Conservation (phyloP, 2,329 filamentous ascomycete species). For the Colletotrichum karsti region DNA sequence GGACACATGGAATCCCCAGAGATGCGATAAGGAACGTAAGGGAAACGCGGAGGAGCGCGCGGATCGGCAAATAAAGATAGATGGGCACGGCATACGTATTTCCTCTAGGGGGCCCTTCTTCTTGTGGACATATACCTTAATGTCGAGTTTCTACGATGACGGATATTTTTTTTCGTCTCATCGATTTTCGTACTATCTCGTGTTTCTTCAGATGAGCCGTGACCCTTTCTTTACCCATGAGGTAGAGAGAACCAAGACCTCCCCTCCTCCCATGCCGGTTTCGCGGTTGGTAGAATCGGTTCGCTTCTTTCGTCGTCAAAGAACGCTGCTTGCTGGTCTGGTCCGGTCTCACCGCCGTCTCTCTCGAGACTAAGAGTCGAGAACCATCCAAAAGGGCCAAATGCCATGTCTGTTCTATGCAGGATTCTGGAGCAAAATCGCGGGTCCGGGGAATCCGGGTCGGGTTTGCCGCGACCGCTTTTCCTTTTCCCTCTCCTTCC, state of each 20-base stretch:
- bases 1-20: neutral
- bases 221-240: too few relatives aligned
- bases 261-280: too few relatives aligned
- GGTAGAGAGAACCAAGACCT: too few relatives aligned
- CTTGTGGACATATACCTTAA: conserved; percentile 6
- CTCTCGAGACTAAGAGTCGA: too few relatives aligned
- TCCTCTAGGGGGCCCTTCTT: neutral
- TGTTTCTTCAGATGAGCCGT: too few relatives aligned
- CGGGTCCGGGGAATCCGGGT: neutral
- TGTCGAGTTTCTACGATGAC: neutral
- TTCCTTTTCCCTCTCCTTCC: neutral
- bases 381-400: too few relatives aligned
- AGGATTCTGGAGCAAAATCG: neutral
- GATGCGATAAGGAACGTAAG: neutral
- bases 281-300: too few relatives aligned
- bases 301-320: too few relatives aligned
- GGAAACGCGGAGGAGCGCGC: neutral
- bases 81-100: neutral
- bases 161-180: neutral
- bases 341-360: too few relatives aligned
- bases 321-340: too few relatives aligned
- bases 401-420: neutral
- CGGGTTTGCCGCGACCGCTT: neutral
- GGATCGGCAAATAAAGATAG: neutral
- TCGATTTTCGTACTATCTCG: too few relatives aligned